These are phyloP conservation scores for Conoideocrella luteorostrata DNA, from an alignment of 2,329 filamentous ascomycete genomes.

Conservation along the genomic window DNA sequence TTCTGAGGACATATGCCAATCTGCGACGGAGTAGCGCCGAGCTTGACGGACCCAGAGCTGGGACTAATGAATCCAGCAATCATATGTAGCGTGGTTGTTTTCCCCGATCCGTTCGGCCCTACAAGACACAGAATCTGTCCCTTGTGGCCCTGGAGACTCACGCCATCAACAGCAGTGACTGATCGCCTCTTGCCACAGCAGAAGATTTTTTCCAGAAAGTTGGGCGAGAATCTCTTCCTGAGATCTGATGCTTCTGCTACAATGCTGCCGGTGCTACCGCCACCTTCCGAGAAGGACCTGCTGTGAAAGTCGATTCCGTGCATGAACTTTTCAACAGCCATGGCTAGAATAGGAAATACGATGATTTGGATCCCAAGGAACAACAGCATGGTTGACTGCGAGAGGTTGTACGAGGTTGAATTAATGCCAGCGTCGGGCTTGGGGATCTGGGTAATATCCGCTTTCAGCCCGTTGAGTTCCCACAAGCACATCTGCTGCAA, in stretches of 20 bases:
- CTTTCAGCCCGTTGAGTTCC: constrained; percentile 10
- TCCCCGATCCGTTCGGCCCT: constrained; percentile 65
- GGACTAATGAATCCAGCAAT: constrained; percentile 58
- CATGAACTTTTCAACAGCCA: constrained; percentile 24
- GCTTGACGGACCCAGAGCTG: constrained; percentile 51
- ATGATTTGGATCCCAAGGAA: constrained; percentile 27
- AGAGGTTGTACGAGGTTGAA: constrained; percentile 17
- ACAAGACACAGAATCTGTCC: constrained; percentile 62
- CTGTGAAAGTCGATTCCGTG: constrained; percentile 29
- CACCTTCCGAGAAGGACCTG: constrained; percentile 16
- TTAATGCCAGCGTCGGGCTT: constrained; percentile 7
- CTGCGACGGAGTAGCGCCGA: constrained; percentile 44
- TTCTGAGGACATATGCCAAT: constrained; percentile 55
- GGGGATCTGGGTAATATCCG: constrained; percentile 9
- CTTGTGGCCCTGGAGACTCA: constrained; percentile 52
- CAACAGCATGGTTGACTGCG: constrained; percentile 21
- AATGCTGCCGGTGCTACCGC: constrained; percentile 14
- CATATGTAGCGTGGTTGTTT: constrained; percentile 63
- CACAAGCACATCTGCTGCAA: constrained; percentile 17
- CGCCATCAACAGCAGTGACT: constrained; percentile 49
- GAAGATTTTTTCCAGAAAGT: constrained; percentile 13
- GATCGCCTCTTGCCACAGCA: constrained; percentile 25
- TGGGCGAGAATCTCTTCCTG: constrained; percentile 24
- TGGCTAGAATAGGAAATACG: constrained; percentile 24
- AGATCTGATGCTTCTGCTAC: constrained; percentile 19